Evolutionary conservation across 2,329 filamentous ascomycete species (phyloP).

Genomic region (Epichloe hybrida): DNA sequence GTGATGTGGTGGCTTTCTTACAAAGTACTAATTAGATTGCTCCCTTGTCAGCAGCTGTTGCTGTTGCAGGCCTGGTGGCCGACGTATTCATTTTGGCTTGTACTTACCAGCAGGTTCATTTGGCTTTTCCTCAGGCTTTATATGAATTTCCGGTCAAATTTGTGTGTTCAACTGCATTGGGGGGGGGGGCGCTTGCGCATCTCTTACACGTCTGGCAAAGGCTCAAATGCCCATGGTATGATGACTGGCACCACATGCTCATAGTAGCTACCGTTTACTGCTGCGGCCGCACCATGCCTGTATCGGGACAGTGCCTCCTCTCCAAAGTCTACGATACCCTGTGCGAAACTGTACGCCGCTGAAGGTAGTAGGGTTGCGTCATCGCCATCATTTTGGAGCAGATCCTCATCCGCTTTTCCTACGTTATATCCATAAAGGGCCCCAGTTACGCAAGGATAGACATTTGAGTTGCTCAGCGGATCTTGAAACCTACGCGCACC

Average conservation of each 20-base stretch:
- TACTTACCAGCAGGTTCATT: constrained; percentile 56
- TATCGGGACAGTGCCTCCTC: background rate
- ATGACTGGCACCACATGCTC: constrained; percentile 55
- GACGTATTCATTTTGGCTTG: background rate
- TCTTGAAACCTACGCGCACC: background rate
- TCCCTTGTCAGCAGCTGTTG: background rate
- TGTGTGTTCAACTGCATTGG: background rate
- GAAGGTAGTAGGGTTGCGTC: background rate
- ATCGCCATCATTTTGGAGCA: background rate
- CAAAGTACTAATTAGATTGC: constrained; percentile 29
- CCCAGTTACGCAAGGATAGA: background rate
- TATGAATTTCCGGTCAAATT: background rate
- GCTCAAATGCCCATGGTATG: constrained; percentile 34
- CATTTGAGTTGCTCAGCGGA: background rate
- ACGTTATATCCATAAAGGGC: background rate
- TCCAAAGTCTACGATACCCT: constrained; percentile 15
- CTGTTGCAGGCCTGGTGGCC: background rate
- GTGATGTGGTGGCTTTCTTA: constrained; percentile 15
- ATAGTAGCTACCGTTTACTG: constrained; percentile 34
- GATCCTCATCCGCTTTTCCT: background rate
- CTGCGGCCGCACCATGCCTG: background rate
- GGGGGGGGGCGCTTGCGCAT: background rate
- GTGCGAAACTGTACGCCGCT: background rate
- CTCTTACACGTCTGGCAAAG: constrained; percentile 28
- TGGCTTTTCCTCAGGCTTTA: constrained; percentile 40